Base-by-base conservation (phyloP, 495 filamentous ascomycete genomes). In the Podospora tetraspora region DNA sequence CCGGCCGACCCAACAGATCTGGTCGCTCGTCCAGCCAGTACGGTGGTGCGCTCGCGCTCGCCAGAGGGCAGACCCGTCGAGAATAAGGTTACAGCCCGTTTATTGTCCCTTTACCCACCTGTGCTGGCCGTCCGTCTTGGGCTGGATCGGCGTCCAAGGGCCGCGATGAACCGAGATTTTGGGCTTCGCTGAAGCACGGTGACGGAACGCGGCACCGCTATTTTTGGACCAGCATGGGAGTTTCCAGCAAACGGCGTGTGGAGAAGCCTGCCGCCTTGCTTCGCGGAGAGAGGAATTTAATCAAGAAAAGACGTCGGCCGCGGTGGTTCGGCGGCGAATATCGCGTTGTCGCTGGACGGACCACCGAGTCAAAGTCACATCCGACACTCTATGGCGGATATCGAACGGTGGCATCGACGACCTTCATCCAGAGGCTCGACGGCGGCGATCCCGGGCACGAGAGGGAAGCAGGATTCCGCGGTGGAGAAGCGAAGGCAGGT, bases 101-200 rank as follows among this genome's bases (percentile, higher is more conserved):
- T 70, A 75, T 72, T 74, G 70, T 71, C 69, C 71, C 74, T 74
- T 72, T 78, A 75, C 66, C 70, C 67, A 37, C 64, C 12, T 67
- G 11, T 59, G 22, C 57, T 57, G 66, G 59, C 32, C 59, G 63
- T 68, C 63, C 68, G 62, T 59, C 69, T 73, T 62, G 69, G 69
- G 73, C 68, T 59, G 19, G 65, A 71, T 71, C 74, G 75, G 75
- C 69, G 72, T 16, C 58, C 63, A 24, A 74, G 66, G 70, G 68
- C 75, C 74, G 74, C 52, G 69, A 76, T 68, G 71, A 71, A 75
- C 75, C 75, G 72, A 71, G 62, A 25, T 64, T 58, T 37, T n/a
- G 34, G 9, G 43, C 19, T 4, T 52, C 43, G 43, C 37, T 25
- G n/a, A 64, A 29, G 60, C 10, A 59, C 29, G 29, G 43, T 25